These are phyloP conservation scores for Annulohypoxylon nitens DNA, from an alignment of 495 filamentous ascomycete genomes.

Conservation along the genomic window DNA sequence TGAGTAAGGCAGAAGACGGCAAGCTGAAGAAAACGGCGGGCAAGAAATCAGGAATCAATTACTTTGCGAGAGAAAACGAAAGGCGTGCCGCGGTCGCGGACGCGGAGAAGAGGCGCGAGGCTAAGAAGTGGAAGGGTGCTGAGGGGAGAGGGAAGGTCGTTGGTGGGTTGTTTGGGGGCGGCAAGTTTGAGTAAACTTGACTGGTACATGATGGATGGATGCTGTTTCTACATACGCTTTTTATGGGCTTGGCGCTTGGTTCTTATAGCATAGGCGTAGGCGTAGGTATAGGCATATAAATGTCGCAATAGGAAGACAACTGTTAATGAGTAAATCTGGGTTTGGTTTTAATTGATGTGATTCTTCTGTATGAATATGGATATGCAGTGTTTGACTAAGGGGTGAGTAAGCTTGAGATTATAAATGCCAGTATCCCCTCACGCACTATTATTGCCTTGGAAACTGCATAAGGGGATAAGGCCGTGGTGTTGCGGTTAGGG, in stretches of 20 bases:
- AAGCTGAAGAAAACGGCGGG: slow-evolving; percentile 78
- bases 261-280: slow-evolving; percentile 20
- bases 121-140: slow-evolving; percentile 74
- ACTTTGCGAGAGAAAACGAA: slow-evolving; percentile 81
- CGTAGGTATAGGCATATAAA: slow-evolving; percentile 5
- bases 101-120: slow-evolving; percentile 72
- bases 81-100: slow-evolving; percentile 69
- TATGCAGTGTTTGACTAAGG: neutral
- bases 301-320: neutral
- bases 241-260: slow-evolving; percentile 4
- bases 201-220: slow-evolving; percentile 10
- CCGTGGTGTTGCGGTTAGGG: no score
- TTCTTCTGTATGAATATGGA: neutral
- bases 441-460: no score
- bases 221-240: neutral
- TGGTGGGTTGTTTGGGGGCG: slow-evolving; percentile 65
- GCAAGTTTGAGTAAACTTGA: slow-evolving; percentile 58
- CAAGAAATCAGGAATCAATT: slow-evolving; percentile 75
- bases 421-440: no score
- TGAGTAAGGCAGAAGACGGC: slow-evolving; percentile 56
- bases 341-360: neutral
- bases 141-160: slow-evolving; percentile 63
- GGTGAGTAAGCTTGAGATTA: neutral
- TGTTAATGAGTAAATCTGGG: neutral
- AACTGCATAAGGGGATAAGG: no score